Evolutionary conservation across 2,329 filamentous ascomycete genomes (phyloP).

Genomic region (Apiospora pterosperma): DNA sequence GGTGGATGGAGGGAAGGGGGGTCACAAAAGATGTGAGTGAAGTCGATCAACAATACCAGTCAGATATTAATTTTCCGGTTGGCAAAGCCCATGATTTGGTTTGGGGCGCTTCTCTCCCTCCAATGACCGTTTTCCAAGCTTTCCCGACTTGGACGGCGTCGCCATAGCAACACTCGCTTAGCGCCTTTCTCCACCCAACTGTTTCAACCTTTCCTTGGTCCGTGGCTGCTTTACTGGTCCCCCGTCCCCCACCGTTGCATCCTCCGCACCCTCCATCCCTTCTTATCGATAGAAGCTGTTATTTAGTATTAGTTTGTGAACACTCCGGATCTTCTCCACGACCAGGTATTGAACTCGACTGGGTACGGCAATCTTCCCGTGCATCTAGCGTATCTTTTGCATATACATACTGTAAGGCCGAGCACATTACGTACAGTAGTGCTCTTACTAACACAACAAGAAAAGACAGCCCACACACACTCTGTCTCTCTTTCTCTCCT

Average conservation of each 20-base stretch:
- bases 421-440: neutral
- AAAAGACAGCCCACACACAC: neutral
- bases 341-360: neutral
- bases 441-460: neutral
- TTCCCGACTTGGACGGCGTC: neutral
- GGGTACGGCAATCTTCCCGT: neutral
- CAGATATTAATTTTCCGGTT: neutral
- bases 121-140: neutral
- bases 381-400: neutral
- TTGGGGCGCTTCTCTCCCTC: neutral
- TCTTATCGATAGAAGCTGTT: neutral
- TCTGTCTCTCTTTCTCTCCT: no score
- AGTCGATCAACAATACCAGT: neutral
- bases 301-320: no score
- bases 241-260: neutral
- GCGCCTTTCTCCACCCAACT: neutral
- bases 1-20: neutral
- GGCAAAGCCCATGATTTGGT: neutral
- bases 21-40: neutral
- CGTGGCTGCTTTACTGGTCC: neutral
- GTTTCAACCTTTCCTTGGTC: neutral
- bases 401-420: neutral
- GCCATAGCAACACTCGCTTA: neutral
- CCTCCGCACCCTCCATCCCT: no score
- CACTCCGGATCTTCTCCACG: constrained; percentile 1